Evolutionary conservation across 2,329 filamentous ascomycete species (phyloP).

Genomic region (Neurospora sp.): DNA sequence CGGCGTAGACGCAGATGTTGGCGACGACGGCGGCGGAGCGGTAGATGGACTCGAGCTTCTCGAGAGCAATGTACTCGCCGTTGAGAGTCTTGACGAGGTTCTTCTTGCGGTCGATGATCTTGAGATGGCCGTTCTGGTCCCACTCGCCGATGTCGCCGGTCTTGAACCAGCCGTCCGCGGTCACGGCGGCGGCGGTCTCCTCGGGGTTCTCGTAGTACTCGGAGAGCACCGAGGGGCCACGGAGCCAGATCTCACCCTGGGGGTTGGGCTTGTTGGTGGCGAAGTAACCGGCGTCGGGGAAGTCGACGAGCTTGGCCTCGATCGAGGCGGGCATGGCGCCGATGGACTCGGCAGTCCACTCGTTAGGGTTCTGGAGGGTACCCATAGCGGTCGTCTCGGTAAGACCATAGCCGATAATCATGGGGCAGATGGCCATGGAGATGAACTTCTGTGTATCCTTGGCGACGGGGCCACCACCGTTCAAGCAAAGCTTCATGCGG

Average conservation of each 20-base stretch:
- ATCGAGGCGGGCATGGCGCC: constrained; percentile 65
- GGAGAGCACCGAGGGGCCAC: constrained; percentile 58
- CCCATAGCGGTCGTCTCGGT: constrained; percentile 79
- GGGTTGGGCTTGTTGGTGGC: constrained; percentile 64
- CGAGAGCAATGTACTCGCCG: constrained; percentile 73
- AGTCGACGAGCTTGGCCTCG: constrained; percentile 81
- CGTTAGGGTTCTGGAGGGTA: constrained; percentile 61
- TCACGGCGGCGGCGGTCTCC: constrained; percentile 62
- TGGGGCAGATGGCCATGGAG: constrained; percentile 77
- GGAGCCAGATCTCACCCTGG: constrained; percentile 84
- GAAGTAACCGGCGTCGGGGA: constrained; percentile 70
- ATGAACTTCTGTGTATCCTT: constrained; percentile 83
- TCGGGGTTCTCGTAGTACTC: constrained; percentile 71
- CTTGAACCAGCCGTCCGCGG: constrained; percentile 76
- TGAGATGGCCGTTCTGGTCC: constrained; percentile 59
- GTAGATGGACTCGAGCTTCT: constrained; percentile 54
- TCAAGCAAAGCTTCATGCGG: constrained; percentile 69
- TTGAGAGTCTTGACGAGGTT: constrained; percentile 77
- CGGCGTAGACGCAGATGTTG: constrained; percentile 48
- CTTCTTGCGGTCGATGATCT: constrained; percentile 79
- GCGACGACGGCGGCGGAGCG: constrained; percentile 39
- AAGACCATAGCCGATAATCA: constrained; percentile 82
- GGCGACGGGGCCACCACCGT: constrained; percentile 74
- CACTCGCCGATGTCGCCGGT: constrained; percentile 79
- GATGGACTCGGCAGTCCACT: constrained; percentile 66